These are phyloP conservation scores for Alectoria sarmentosa DNA, from an alignment of 495 filamentous ascomycete genomes.

Conservation along the genomic window DNA sequence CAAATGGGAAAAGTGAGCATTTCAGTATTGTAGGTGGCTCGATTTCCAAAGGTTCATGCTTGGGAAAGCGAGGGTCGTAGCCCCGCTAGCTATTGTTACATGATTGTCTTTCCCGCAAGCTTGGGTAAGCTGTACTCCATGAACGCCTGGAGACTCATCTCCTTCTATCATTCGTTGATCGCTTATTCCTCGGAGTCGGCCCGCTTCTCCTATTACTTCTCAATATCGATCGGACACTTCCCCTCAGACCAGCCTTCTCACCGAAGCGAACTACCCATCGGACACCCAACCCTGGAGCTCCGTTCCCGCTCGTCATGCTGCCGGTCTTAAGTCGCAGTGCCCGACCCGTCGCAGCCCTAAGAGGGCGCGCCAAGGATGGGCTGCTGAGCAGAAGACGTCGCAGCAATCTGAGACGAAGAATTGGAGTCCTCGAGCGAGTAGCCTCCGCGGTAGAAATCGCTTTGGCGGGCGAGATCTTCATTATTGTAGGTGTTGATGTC, in stretches of 20 bases:
- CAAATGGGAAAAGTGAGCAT: neutral
- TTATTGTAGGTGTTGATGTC: slow-evolving; percentile 32
- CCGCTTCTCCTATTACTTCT: neutral
- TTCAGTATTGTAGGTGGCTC: neutral
- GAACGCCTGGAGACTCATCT: slow-evolving; percentile 14
- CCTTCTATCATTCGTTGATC: neutral
- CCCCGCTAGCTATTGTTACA: slow-evolving; percentile 14
- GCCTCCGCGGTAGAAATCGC: slow-evolving; percentile 38
- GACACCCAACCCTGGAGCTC: slow-evolving; percentile 10
- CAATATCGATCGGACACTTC: neutral
- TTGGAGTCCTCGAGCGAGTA: slow-evolving; percentile 30
- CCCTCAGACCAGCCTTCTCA: slow-evolving; percentile 6
- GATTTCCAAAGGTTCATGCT: neutral
- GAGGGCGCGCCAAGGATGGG: slow-evolving; percentile 85
- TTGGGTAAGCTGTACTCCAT: slow-evolving; percentile 5
- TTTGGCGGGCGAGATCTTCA: slow-evolving; percentile 30
- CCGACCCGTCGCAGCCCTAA: slow-evolving; percentile 84
- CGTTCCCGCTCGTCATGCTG: slow-evolving; percentile 17
- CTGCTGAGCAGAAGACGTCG: slow-evolving; percentile 66
- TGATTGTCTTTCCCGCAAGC: neutral
- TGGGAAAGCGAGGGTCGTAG: slow-evolving; percentile 4
- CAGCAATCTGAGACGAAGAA: slow-evolving; percentile 51
- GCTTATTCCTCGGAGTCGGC: neutral
- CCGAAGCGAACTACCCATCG: slow-evolving; percentile 4
- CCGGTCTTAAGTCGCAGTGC: slow-evolving; percentile 58